Base-by-base conservation (phyloP, 441 rosid species). In the Heliophila coronopifolia region DNA sequence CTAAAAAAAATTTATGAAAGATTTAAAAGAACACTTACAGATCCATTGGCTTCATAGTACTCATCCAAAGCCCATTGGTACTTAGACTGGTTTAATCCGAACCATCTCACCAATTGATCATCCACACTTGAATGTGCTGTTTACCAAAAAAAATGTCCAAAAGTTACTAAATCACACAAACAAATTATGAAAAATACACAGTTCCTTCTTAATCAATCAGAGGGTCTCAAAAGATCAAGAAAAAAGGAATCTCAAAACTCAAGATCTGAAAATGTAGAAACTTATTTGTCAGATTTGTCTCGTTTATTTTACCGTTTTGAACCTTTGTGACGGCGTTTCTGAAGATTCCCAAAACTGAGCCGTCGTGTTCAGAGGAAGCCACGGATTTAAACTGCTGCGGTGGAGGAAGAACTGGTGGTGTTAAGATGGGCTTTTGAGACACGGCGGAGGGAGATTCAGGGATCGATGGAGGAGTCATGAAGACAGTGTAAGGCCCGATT, bases 401-500 rank as follows among this genome's bases (percentile, higher is more conserved):
- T 2, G 97, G 94, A 11, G 95, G 83, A 65, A 67, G 94, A 38
- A 83, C 88, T 5, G 86, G 84, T 5, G 79, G 78, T 17, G 74
- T 41, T 13, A 34, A 63, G 44, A 61, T 61, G 54, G 77, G 85
- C 23, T 59, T 58, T 1, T 80, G 81, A 22, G 84, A 66, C 1
- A 69, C 67, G 38, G 68, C 18, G 22, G 65, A 22, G 13, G 69
- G 74, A 65, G 67, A 57, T 12, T 58, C 67, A 25, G 96, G 96
- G 28, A 96, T 91, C 9, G 96, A 55, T 4, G 94, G 96, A 3
- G 95, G 98, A 41, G 98, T 92, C 70, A 81, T 74, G 67, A 92
- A 92, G 60, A 92, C 95, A 18, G 98, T 92, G 77, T 87, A 92
- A 8, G 98, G 96, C 0, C 98, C 98, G 47, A 92, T 87, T 77